Percentiles rank a stretch among this genome's conserved stretches.
Evolutionary conservation across 1,139 yeast genomes (phyloP).

Genomic region (Debaryomyces robertsiae): DNA sequence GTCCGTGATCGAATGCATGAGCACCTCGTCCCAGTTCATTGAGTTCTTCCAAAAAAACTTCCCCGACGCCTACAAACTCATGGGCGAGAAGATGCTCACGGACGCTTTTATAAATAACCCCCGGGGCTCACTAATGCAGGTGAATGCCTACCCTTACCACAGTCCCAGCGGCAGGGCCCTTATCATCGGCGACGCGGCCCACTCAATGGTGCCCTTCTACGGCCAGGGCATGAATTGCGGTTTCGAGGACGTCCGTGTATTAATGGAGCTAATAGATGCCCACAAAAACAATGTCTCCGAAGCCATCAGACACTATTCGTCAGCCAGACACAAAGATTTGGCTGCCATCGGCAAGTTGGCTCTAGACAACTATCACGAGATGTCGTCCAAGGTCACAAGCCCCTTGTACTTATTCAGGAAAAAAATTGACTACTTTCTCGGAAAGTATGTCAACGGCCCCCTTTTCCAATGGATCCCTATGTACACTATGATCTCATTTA

Average conservation of each 20-base stretch:
- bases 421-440: conserved; percentile 64
- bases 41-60: conserved; percentile 63
- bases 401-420: conserved; percentile 64
- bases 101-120: conserved; percentile 64
- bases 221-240: conserved; percentile 99
- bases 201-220: conserved; percentile 95
- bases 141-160: conserved; percentile 70
- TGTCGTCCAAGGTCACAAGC: conserved; percentile 83
- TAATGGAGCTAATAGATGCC: conserved; percentile 58
- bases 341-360: conserved; percentile 79
- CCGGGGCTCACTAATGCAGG: conserved; percentile 73
- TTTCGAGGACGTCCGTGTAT: conserved; percentile 79
- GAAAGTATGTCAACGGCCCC: conserved; percentile 43
- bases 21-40: conserved; percentile 41
- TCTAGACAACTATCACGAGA: conserved; percentile 78
- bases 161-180: conserved; percentile 62
- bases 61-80: conserved; percentile 70
- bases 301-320: conserved; percentile 63
- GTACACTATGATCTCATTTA: conserved; percentile 89
- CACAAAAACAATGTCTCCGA: conserved; percentile 39
- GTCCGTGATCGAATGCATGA: conserved; percentile 57
- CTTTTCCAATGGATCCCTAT: conserved; percentile 78
- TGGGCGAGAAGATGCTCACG: conserved; percentile 60
- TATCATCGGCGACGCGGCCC: conserved; percentile 91
- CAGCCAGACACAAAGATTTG: conserved; percentile 62